These are phyloP conservation scores for Huntiella decipiens DNA, from an alignment of 2,329 filamentous ascomycete species.

Conservation along the genomic window DNA sequence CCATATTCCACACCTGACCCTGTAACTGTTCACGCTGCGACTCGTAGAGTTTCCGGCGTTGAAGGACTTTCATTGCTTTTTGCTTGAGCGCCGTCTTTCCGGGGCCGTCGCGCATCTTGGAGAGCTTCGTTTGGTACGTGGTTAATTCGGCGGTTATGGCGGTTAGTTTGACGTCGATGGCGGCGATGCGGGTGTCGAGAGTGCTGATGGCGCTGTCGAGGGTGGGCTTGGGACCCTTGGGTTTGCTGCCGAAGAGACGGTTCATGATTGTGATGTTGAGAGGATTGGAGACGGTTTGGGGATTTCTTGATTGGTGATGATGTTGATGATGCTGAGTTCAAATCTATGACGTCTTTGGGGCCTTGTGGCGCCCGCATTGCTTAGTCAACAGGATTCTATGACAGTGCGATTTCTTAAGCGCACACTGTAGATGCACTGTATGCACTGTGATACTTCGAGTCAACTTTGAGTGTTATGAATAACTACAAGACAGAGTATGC, in stretches of 20 bases:
- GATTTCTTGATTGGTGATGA: not conserved
- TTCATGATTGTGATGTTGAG: conserved; percentile 46
- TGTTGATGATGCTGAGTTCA: not conserved
- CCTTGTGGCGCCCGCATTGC: not conserved
- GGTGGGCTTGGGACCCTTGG: conserved; percentile 72
- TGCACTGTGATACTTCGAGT: no score
- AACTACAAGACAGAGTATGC: no score
- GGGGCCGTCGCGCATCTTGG: conserved; percentile 87
- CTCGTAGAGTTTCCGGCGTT: conserved; percentile 89
- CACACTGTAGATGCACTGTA: no score
- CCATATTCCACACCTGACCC: conserved; percentile 96
- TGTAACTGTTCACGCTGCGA: conserved; percentile 83
- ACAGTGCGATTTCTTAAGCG: no score
- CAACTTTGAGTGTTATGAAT: no score
- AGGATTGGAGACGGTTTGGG: not conserved
- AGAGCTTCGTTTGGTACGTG: conserved; percentile 70
- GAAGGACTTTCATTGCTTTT: conserved; percentile 84
- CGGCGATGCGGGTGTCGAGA: conserved; percentile 68
- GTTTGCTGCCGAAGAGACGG: conserved; percentile 80
- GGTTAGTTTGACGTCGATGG: conserved; percentile 85
- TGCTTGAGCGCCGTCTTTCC: conserved; percentile 85
- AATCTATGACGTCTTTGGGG: not conserved
- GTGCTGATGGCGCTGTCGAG: conserved; percentile 67
- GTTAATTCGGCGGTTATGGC: conserved; percentile 78
- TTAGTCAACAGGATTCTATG: not conserved